phyloP scores from a whole-genome alignment of 768 basidiomycete species.

The Boletus rufocinnamomeus region DNA sequence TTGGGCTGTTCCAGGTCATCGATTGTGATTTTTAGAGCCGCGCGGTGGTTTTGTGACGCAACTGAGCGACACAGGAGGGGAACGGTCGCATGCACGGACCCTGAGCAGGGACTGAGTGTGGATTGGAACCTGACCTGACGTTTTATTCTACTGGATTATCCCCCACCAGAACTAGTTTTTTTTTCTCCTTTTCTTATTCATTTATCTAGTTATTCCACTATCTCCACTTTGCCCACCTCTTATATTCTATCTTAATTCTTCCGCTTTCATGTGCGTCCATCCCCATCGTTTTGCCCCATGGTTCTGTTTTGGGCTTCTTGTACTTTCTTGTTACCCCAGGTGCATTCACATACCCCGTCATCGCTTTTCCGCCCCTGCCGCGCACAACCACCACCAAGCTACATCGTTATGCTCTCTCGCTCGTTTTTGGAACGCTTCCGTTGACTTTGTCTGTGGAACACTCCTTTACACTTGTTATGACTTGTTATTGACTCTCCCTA shows the following conservation, averaged over 20 bases:
- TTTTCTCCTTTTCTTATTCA: slow-evolving; percentile 33
- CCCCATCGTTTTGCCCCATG: slow-evolving; percentile 21
- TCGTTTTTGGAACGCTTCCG: slow-evolving; percentile 25
- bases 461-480: slow-evolving; percentile 21
- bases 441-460: slow-evolving; percentile 17
- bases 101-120: slow-evolving; percentile 18
- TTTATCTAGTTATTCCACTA: slow-evolving; percentile 32
- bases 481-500: slow-evolving; percentile 23
- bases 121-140: slow-evolving; percentile 20
- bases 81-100: slow-evolving; percentile 11
- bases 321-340: slow-evolving; percentile 27
- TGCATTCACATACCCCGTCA: slow-evolving; percentile 26
- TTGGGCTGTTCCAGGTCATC: slow-evolving; percentile 94
- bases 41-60: slow-evolving; percentile 8
- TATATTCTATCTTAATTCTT: slow-evolving; percentile 32
- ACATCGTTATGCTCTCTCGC: slow-evolving; percentile 29
- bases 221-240: slow-evolving; percentile 21
- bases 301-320: slow-evolving; percentile 17
- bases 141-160: slow-evolving; percentile 23
- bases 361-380: slow-evolving; percentile 17
- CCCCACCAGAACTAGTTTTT: slow-evolving; percentile 20
- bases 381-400: slow-evolving; percentile 23
- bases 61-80: slow-evolving; percentile 5
- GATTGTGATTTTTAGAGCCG: slow-evolving; percentile 51
- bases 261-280: slow-evolving; percentile 21